A percentile compares a stretch with the other conserved stretches of the same genome.
These are phyloP conservation scores for Eimeria tenella DNA, from an alignment of 169 alveolate species.

Conservation along the genomic window DNA sequence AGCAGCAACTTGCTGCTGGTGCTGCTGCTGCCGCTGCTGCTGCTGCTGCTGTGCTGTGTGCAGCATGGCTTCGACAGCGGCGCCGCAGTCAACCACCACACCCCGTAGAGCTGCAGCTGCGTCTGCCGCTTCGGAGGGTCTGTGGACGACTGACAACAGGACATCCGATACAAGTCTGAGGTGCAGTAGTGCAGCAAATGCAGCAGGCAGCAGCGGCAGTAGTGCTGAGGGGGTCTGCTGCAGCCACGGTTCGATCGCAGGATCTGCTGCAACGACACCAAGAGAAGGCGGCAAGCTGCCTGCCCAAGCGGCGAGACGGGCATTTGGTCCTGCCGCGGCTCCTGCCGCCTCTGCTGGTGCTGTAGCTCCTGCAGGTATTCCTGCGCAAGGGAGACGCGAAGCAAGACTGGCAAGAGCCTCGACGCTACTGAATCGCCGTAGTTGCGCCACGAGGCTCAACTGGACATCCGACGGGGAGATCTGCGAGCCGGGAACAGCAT, in stretches of 20 bases:
- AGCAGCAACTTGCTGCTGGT: conserved; percentile 64
- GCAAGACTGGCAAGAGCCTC: conserved; percentile 50
- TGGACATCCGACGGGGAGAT: conserved; percentile 19
- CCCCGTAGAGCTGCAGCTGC: conserved; percentile 61
- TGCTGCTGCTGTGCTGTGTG: conserved; percentile 64
- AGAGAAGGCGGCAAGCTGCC: conserved; percentile 51
- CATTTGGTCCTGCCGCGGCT: background rate
- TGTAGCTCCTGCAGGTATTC: conserved; percentile 13
- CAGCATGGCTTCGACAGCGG: conserved; percentile 42
- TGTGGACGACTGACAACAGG: conserved; percentile 15
- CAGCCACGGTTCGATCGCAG: conserved; percentile 47
- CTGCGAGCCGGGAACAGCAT: conserved; percentile 12
- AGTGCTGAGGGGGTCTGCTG: conserved; percentile 16
- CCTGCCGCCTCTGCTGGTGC: background rate
- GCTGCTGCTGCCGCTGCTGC: conserved; percentile 19
- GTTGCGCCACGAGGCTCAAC: conserved; percentile 18
- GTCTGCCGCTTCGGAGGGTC: conserved; percentile 47
- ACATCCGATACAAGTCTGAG: conserved; percentile 54
- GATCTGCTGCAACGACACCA: conserved; percentile 57
- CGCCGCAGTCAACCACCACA: conserved; percentile 55
- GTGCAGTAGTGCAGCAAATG: conserved; percentile 68
- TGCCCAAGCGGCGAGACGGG: conserved; percentile 27
- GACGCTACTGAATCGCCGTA: conserved; percentile 52
- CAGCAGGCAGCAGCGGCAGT: conserved; percentile 70
- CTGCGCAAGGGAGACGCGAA: conserved; percentile 40